These are phyloP conservation scores for Salvia splendens DNA, from an alignment of 257 asterid species.

Conservation along the genomic window DNA sequence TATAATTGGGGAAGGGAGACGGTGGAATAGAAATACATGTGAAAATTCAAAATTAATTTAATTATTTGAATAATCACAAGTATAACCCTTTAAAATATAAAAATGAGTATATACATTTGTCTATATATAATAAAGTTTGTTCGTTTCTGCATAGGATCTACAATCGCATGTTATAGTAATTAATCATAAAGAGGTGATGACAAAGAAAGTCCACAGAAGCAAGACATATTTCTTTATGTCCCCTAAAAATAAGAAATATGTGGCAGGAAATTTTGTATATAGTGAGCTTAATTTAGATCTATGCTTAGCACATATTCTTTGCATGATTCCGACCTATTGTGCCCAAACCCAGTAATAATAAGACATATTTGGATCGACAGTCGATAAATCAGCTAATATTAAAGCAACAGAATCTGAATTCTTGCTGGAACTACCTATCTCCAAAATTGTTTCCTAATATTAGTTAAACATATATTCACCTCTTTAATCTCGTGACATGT, in stretches of 20 bases:
- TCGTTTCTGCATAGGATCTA: too few relatives aligned
- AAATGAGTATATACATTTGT: too few relatives aligned
- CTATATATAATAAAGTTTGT: too few relatives aligned
- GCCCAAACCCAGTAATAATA: not conserved
- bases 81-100: too few relatives aligned
- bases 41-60: too few relatives aligned
- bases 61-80: too few relatives aligned
- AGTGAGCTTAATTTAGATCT: not conserved
- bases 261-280: slow-evolving; percentile 9
- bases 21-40: too few relatives aligned
- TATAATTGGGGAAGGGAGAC: too few relatives aligned
- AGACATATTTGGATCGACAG: not conserved
- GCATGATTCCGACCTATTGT: not conserved
- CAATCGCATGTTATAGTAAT: too few relatives aligned
- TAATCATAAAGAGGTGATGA: too few relatives aligned
- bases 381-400: not conserved
- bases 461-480: not conserved
- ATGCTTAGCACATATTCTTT: not conserved
- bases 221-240: not conserved
- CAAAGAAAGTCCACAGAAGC: not conserved
- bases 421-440: slow-evolving; percentile 16
- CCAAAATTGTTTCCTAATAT: not conserved
- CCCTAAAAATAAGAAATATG: not conserved
- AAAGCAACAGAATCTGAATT: slow-evolving; percentile 19
- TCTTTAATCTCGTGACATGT: not conserved